Base-by-base conservation (phyloP, 2,329 filamentous ascomycete genomes). In the Pseudomassariella vexata region DNA sequence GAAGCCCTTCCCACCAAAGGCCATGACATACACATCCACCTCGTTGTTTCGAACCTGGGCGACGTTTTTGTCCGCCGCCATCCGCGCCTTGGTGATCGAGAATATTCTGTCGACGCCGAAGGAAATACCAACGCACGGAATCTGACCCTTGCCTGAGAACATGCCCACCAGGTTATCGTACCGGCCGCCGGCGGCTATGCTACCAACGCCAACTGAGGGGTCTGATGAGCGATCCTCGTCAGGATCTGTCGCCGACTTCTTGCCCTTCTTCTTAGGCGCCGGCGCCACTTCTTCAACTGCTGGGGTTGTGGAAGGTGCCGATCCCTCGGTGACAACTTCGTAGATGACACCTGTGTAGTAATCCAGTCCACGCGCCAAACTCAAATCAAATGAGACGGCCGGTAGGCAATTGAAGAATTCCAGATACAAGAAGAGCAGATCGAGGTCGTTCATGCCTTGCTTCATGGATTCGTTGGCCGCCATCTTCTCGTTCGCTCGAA, bases 1-100 rank as follows among this genome's bases (percentile, higher is more conserved):
- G 58, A 89, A 90, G 14, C 80, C 84, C 61, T 89, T 90, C 32
- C 85, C 84, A 33, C 87, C 89, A 52, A 95, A 88, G 0, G 88
- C 88, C 88, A 96, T 96, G 50, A 96, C 83, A 60, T 79, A 95
- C 27, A 89, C 88, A 52, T 96, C 89, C 3, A 89, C 82, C 47
- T 92, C 84, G 50, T 81, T 87, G 42, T 71, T 70, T 41, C 84
- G 68, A 32, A 79, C 63, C 19, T 62, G 46, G 14, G 69, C 59
- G n/a, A 62, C 59, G 19, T 20, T 44, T 32, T 48, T 45, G 27
- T 47, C 40, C 17, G 45, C 74, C 40, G 76, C 77, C 55, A 86
- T 39, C 18, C 79, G 70, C 10, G 79, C 73, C 55, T 85, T 85
- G 31, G 75, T 83, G 55, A 88, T 83, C 42, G 78, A 82, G 62